Conservation (phyloP, 495 filamentous ascomycete species). For the Penicillium ucsense region DNA sequence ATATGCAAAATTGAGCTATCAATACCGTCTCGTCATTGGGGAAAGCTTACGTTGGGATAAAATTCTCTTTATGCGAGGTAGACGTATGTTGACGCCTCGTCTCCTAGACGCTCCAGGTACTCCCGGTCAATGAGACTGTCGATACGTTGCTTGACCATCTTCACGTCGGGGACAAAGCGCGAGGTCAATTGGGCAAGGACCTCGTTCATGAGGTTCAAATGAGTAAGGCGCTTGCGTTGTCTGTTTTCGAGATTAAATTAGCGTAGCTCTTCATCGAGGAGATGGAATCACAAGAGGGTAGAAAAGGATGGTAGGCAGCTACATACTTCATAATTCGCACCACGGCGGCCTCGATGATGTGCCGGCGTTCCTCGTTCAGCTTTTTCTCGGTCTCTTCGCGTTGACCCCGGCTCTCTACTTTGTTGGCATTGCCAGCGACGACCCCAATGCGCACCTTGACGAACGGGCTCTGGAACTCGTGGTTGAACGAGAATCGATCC, state of each 20-base stretch:
- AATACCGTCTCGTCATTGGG: neutral
- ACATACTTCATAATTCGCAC: slow-evolving; percentile 95
- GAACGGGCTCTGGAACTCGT: slow-evolving; percentile 69
- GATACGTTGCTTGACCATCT: slow-evolving; percentile 88
- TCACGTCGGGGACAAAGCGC: slow-evolving; percentile 82
- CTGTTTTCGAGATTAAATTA: slow-evolving; percentile 35
- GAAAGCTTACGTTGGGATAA: neutral
- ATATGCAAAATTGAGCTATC: neutral
- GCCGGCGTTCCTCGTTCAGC: slow-evolving; percentile 68
- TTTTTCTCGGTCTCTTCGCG: slow-evolving; percentile 79
- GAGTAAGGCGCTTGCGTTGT: slow-evolving; percentile 76
- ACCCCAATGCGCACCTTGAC: slow-evolving; percentile 81
- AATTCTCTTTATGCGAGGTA: slow-evolving; percentile 53
- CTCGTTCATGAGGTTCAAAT: slow-evolving; percentile 75
- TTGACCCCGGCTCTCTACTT: slow-evolving; percentile 77
- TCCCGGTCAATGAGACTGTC: slow-evolving; percentile 88
- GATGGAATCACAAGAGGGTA: neutral
- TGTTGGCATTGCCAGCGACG: slow-evolving; percentile 55
- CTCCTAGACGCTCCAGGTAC: slow-evolving; percentile 82
- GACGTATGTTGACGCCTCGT: slow-evolving; percentile 59
- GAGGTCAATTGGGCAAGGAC: slow-evolving; percentile 67
- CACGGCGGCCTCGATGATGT: slow-evolving; percentile 77
- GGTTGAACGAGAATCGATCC: slow-evolving; percentile 79
- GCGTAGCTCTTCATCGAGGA: neutral
- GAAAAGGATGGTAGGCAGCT: neutral